Percentiles rank a stretch among this genome's conserved stretches.
These are phyloP conservation scores for Phytophthora vignae DNA, from an alignment of 352 stramenopile genomes.

Conservation along the genomic window DNA sequence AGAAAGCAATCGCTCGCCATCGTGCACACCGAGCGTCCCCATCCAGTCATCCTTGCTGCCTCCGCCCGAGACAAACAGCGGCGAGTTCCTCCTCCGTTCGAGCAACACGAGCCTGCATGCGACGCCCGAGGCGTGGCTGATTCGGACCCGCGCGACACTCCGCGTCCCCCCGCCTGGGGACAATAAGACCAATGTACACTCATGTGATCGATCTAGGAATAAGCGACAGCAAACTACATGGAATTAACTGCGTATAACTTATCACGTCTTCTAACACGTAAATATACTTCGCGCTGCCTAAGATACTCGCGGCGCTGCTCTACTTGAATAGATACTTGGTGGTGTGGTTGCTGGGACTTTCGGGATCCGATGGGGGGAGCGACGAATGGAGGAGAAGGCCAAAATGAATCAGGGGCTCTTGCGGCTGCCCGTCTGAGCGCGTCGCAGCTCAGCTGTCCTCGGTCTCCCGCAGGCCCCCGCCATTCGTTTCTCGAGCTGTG, in stretches of 20 bases:
- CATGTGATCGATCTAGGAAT: background rate
- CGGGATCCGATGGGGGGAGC: constrained; percentile 1
- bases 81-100: constrained; percentile 24
- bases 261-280: constrained; percentile 47
- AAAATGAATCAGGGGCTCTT: constrained; percentile 8
- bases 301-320: constrained; percentile 18
- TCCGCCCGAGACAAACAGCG: background rate
- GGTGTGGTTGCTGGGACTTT: constrained; percentile 16
- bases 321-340: constrained; percentile 43
- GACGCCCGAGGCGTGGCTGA: background rate
- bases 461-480: constrained; percentile 17
- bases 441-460: constrained; percentile 28
- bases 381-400: constrained; percentile 24
- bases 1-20: constrained; percentile 23
- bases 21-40: background rate
- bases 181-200: too few species aligned
- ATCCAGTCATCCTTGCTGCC: constrained; percentile 6
- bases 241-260: constrained; percentile 49
- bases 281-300: constrained; percentile 38
- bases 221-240: constrained; percentile 28
- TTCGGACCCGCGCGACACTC: background rate
- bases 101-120: constrained; percentile 10
- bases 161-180: background rate
- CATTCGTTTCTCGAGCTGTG: constrained; percentile 20
- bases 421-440: constrained; percentile 27